Percentiles rank a stretch among this genome's conserved stretches.
phyloP scores from a whole-genome alignment of 306 rosid genomes.

The Ormosia semicastrata region DNA sequence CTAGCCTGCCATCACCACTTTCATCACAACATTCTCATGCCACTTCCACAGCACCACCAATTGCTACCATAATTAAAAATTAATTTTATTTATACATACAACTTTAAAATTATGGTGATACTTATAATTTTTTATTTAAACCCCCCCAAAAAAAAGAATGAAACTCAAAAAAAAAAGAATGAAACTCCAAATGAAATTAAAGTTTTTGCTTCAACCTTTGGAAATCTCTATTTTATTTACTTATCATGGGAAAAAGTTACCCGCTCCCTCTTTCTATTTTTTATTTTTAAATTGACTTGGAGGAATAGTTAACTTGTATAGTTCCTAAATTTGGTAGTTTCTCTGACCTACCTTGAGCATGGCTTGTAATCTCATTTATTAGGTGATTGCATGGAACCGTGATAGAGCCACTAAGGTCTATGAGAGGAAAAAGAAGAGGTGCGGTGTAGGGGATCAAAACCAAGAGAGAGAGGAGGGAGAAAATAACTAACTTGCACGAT shows the following conservation, averaged over 20 bases:
- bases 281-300: background rate
- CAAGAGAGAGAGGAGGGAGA: too few species aligned
- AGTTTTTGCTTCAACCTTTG: background rate
- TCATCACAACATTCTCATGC: too few species aligned
- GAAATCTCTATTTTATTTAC: background rate
- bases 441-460: too few species aligned
- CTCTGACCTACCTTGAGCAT: background rate
- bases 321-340: background rate
- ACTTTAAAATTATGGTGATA: background rate
- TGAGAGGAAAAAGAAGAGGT: too few species aligned
- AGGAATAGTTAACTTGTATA: background rate
- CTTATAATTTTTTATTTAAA: too few species aligned
- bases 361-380: background rate
- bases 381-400: background rate
- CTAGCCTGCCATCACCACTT: background rate
- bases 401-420: too few species aligned
- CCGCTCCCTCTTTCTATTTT: background rate
- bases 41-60: too few species aligned
- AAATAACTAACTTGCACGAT: too few species aligned
- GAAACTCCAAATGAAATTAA: background rate
- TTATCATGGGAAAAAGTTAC: too few species aligned
- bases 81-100: too few species aligned
- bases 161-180: too few species aligned
- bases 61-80: background rate
- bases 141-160: too few species aligned